These are phyloP conservation scores for Trichopus zeylanicus DNA, from an alignment of 116 monocot genomes.

Conservation along the genomic window DNA sequence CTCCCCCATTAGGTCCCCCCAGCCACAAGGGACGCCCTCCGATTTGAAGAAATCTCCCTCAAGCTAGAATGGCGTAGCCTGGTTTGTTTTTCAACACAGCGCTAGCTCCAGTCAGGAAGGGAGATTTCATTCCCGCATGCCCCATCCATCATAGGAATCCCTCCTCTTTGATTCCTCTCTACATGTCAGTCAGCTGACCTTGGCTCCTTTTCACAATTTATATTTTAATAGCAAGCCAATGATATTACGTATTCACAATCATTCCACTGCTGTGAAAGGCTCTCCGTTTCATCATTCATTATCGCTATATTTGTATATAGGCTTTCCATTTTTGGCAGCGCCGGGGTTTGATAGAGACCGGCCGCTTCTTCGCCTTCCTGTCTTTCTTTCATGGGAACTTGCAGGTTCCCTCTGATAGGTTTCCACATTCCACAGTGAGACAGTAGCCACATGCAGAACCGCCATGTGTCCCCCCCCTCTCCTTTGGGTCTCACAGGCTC, in stretches of 20 bases:
- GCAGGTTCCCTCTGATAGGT: neutral
- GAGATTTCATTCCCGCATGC: slow-evolving; percentile 8
- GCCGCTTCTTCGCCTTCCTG: neutral
- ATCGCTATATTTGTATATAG: neutral
- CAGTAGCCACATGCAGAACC: slow-evolving; percentile 10
- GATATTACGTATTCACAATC: neutral
- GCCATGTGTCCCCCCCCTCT: neutral
- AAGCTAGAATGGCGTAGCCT: neutral
- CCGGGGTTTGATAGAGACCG: too few relatives aligned
- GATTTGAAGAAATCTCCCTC: slow-evolving; percentile 11
- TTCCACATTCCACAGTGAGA: neutral
- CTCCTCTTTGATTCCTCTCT: neutral
- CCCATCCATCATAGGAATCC: neutral
- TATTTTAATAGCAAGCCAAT: neutral
- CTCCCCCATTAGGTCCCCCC: too few relatives aligned
- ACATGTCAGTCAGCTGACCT: slow-evolving; percentile 9
- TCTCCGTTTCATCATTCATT: slow-evolving; percentile 8
- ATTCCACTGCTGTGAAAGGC: slow-evolving; percentile 7
- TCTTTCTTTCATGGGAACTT: neutral
- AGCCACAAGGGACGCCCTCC: slow-evolving; percentile 14
- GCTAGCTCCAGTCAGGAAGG: neutral
- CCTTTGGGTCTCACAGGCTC: slow-evolving; percentile 3
- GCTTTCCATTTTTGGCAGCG: neutral
- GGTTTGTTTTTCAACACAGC: neutral
- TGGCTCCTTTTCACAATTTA: neutral